Base-by-base conservation (phyloP, 2,329 filamentous ascomycete species). In the Botrytis hyacinthi region DNA sequence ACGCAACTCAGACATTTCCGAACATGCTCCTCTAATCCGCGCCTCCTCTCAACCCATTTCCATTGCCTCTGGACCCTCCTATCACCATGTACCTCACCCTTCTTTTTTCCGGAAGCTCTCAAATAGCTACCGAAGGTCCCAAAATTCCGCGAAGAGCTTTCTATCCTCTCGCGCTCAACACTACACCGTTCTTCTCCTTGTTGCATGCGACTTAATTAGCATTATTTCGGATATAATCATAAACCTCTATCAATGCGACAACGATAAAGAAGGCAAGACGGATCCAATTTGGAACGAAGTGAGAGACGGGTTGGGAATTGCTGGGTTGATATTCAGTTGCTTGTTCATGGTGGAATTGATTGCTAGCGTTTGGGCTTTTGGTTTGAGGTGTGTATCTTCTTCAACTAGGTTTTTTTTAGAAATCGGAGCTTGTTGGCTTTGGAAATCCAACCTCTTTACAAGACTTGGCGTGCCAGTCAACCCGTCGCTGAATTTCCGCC, bases 341-440 rank as follows among this genome's bases (percentile, higher is more conserved):
- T 78, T 92, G 42, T 93, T 93, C 79, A 84, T 93, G 83, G 77
- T 86, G 0, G 91, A 93, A 81, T 81, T 93, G 80, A 72, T 86
- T 16, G 82, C 87, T 4, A 87, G 85, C 44, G 80, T 92, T 3
- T 88, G 89, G 83, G 88, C 88, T 4, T 92, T 90, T 83, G 90
- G 90, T 2, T 81, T 84, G 46, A 77, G 82, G 89, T 92, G 48
- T 61, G 69, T 75, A 57, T 57, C 22, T n/a, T 68, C 26, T n/a
- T 68, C 26, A 16, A 42, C 16, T 29, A 4, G 51, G 14, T 14
- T 16, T 29, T 16, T 29, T 16, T 8, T 18, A 7, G 51, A 8
- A 6, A 29, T 18, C n/a, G n/a, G 51, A 29, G n/a, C 51, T 57
- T 57, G 12, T 35, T 32, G 54, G 37, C 26, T 46, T 26, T 26